These are phyloP conservation scores for Ceratocystis smalleyi DNA, from an alignment of 2,329 filamentous ascomycete species.

Conservation along the genomic window DNA sequence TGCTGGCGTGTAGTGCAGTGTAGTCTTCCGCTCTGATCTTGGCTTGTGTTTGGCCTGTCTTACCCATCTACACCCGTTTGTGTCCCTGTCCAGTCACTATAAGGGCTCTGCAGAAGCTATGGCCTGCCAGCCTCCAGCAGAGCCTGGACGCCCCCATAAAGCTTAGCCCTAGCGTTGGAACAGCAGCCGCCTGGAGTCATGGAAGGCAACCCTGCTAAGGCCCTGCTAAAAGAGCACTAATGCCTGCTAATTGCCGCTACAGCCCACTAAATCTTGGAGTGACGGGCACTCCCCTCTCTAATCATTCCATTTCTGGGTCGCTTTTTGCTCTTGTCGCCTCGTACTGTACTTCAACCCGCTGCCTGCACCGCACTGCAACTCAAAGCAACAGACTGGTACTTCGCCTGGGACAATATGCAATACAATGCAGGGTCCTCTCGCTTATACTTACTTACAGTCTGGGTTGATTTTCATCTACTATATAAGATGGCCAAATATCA, in stretches of 20 bases:
- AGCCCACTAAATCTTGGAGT: not conserved
- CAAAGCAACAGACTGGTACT: not conserved
- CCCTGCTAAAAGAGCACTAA: no score
- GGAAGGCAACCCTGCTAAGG: not conserved
- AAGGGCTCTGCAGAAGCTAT: not conserved
- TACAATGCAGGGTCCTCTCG: not conserved
- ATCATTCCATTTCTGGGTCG: no score
- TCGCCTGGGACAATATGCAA: not conserved
- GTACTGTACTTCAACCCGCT: not conserved
- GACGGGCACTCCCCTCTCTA: not conserved
- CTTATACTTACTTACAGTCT: not conserved
- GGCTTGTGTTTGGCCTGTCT: not conserved
- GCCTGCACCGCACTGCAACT: not conserved
- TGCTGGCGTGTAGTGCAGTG: not conserved
- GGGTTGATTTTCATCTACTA: no score
- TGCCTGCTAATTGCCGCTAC: no score
- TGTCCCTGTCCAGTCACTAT: not conserved
- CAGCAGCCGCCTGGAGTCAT: not conserved
- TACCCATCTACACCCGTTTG: no score
- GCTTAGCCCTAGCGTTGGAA: not conserved
- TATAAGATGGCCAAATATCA: no score
- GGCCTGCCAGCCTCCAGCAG: not conserved
- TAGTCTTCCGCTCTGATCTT: not conserved
- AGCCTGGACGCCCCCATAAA: not conserved
- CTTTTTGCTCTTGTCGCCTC: no score